Base-by-base conservation (phyloP, 176 grass and related monocot genomes). In the Cenchrus purpureus region DNA sequence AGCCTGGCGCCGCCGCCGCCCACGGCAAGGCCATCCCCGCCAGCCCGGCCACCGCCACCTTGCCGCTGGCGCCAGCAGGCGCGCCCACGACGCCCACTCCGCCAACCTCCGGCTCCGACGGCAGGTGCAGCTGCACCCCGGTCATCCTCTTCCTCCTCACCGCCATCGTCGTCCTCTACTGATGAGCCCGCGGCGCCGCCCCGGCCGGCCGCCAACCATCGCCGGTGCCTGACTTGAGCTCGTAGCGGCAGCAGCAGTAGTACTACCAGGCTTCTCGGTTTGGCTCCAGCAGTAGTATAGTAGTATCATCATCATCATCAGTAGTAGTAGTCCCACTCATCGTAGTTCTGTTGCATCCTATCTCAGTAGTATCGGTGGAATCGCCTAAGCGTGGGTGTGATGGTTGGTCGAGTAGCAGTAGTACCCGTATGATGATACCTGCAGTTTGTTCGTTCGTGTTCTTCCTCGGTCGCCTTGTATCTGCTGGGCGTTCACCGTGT, bases 211-310 rank as follows among this genome's bases (percentile, higher is more conserved):
- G 49, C 50, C 79, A 69, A 56, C 65, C 49, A 80, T 68, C 49
- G 64, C 79, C 79, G 48, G 78, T 20, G 78, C 46, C 62, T 80
- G 31, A 68, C 31, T 67, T 66, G 78, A 68, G 78, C 10, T 45
- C 78, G 25, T 74, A 74, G 25, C 28, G 52, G 50, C 50, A 74
- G 60, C 29, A 80, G 46, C 49, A 80, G 46, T 46, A 67, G 25
- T 66, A 52, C 46, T 50, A 14, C 49, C 11, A 1, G 59, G 16
- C 62, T 19, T 79, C 22, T 10, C 10, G 25, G 65, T 79, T 52
- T 66, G 51, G 45, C 25, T 52, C 52, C 29, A 51, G 49, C 49
- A 51, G 49, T 51, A 51, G 49, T 51, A 51, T 9, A 51, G 49
- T 51, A 51, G 49, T 51, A 12, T 51, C 49, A 73, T 52, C 49